Percentiles rank a stretch among this genome's conserved stretches.
phyloP scores from a whole-genome alignment of 768 basidiomycete genomes.

The Auriculariales sp. region DNA sequence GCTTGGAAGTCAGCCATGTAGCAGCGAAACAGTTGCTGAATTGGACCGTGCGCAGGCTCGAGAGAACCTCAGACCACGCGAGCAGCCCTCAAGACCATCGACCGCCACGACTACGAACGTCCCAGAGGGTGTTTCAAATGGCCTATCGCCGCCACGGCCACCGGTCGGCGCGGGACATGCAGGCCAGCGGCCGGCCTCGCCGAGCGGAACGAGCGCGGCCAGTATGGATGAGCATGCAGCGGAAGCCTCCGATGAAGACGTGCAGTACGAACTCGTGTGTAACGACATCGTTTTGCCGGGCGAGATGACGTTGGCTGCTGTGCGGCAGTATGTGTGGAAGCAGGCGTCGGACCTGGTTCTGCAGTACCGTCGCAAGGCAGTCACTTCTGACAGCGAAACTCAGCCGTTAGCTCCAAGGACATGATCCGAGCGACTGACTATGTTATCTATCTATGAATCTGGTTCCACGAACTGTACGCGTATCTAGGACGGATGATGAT shows the following conservation, averaged over 20 bases:
- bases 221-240: constrained; percentile 1
- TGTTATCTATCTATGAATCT: no score
- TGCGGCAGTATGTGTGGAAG: constrained; percentile 83
- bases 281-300: constrained; percentile 71
- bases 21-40: no score
- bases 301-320: constrained; percentile 80
- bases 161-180: no score
- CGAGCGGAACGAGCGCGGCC: neutral
- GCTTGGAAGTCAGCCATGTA: no score
- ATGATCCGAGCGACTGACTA: no score
- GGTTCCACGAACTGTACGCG: no score
- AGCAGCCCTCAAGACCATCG: neutral
- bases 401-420: no score
- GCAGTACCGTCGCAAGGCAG: constrained; percentile 44
- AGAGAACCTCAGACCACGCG: constrained; percentile 40
- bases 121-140: constrained; percentile 1
- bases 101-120: constrained; percentile 10
- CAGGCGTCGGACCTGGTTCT: constrained; percentile 57
- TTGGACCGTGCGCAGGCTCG: constrained; percentile 60
- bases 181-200: no score
- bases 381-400: neutral
- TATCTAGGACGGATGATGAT: no score
- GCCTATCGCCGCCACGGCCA: constrained; percentile 11
- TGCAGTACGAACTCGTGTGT: constrained; percentile 70
- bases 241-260: neutral